Base-by-base conservation (phyloP, 1,139 yeast genomes). In the Nadsonia commutata region DNA sequence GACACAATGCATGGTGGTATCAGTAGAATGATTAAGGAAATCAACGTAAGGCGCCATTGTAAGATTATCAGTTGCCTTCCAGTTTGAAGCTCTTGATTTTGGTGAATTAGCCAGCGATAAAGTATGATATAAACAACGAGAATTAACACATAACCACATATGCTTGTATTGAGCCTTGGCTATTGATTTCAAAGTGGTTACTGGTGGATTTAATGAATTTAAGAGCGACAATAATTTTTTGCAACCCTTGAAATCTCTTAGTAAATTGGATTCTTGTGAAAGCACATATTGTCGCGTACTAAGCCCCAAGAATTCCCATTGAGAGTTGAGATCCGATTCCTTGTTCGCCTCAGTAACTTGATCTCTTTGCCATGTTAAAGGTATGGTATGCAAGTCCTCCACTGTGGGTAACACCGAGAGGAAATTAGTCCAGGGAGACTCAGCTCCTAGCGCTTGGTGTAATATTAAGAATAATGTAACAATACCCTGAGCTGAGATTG, bases 1-100 rank as follows among this genome's bases (percentile, higher is more conserved):
- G 1, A 61, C 59, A 48, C 84, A 78, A 19, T 51, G 52, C 36
- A 46, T 45, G 2, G 50, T 39, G 38, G 74, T 76, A 1, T 67
- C 67, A 31, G 71, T 61, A 9, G 76, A 65, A 60, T 90, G 97
- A 62, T 90, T 90, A 45, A 90, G 65, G 56, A 83, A 82, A 64
- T 90, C 98, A 13, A 88, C 88, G 51, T 68, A 80, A 0, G 98
- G 98, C 0, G 93, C 96, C 75, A 90, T 66, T 1, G 97, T 84
- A 61, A 86, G 79, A 56, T 84, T 81, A 52, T 81, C 86, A 18
- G 53, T 70, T 42, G 46, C 63, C 39, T 55, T 61, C 57, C 53
- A 52, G 36, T 20, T 42, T 2, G 33, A 33, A 9, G 38, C 39
- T 13, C 20, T 13, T 3, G 20, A 8, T 20, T 36, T 20, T 16